phyloP scores from a whole-genome alignment of 345 rosid genomes.

The Camelina hispida region DNA sequence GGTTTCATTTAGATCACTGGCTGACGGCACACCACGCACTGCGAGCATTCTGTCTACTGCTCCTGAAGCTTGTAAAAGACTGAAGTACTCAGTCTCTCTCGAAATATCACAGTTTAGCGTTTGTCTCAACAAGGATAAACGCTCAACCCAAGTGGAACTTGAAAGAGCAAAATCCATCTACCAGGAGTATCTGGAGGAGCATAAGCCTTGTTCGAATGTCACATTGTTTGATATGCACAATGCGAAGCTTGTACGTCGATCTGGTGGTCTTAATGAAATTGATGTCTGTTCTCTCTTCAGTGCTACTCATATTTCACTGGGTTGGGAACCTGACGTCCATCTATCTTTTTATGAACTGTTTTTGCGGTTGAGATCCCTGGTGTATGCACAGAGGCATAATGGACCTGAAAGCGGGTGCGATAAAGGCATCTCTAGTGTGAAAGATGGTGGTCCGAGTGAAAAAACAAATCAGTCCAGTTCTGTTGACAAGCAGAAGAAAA shows the following conservation, averaged over 20 bases:
- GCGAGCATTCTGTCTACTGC: slow-evolving; percentile 66
- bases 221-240: slow-evolving; percentile 80
- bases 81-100: slow-evolving; percentile 75
- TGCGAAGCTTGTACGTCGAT: slow-evolving; percentile 84
- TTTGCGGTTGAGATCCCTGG: slow-evolving; percentile 67
- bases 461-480: slow-evolving; percentile 48
- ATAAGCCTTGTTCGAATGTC: slow-evolving; percentile 59
- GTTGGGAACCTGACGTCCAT: slow-evolving; percentile 97
- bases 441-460: slow-evolving; percentile 54
- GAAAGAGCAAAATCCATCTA: slow-evolving; percentile 85
- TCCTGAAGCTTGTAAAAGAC: slow-evolving; percentile 57
- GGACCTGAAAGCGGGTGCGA: slow-evolving; percentile 44
- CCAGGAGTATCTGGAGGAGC: slow-evolving; percentile 71
- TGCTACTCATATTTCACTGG: slow-evolving; percentile 77
- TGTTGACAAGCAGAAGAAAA: slow-evolving; percentile 68
- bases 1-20: slow-evolving; percentile 62
- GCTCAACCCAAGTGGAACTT: slow-evolving; percentile 84
- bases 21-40: slow-evolving; percentile 81
- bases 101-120: slow-evolving; percentile 77
- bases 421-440: slow-evolving; percentile 52
- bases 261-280: slow-evolving; percentile 87
- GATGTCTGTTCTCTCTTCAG: slow-evolving; percentile 93
- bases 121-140: slow-evolving; percentile 85
- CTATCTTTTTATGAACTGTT: slow-evolving; percentile 75
- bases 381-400: slow-evolving; percentile 63